phyloP scores from a whole-genome alignment of 495 filamentous ascomycete species.

The Neurospora sp. region DNA sequence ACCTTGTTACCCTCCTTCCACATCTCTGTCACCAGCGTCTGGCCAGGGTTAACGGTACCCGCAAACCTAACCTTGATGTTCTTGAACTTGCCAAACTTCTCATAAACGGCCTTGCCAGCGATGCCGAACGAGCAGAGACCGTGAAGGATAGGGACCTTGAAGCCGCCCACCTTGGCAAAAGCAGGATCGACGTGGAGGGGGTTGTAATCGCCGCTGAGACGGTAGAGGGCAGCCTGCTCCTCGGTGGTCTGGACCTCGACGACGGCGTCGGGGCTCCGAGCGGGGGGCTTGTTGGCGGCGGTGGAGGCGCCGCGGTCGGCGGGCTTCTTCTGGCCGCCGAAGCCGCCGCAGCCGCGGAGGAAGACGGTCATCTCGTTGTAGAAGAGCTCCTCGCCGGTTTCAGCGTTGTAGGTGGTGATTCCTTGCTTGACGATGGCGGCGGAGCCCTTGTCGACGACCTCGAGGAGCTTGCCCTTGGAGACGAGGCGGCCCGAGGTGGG shows the following conservation, averaged over 20 bases:
- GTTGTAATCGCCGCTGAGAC: constrained; percentile 80
- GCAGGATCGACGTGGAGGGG: constrained; percentile 92
- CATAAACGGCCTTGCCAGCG: constrained; percentile 78
- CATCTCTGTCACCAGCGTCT: constrained; percentile 95
- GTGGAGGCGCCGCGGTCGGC: constrained; percentile 69
- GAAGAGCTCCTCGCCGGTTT: constrained; percentile 84
- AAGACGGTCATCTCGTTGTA: constrained; percentile 93
- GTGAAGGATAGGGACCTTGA: constrained; percentile 91
- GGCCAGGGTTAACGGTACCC: constrained; percentile 82
- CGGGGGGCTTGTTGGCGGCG: constrained; percentile 65
- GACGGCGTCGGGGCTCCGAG: constrained; percentile 64
- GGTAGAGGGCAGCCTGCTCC: constrained; percentile 93
- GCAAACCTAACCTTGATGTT: constrained; percentile 97
- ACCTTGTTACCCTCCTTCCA: constrained; percentile 91
- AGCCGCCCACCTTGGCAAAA: constrained; percentile 91
- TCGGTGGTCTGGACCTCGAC: constrained; percentile 84
- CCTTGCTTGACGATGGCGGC: constrained; percentile 78
- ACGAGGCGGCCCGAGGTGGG: constrained; percentile 75
- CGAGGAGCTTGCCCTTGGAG: constrained; percentile 77
- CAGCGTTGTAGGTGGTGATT: constrained; percentile 65
- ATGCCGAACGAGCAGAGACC: constrained; percentile 94
- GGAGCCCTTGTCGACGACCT: constrained; percentile 91
- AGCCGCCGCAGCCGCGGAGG: constrained; percentile 85
- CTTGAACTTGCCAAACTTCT: constrained; percentile 73
- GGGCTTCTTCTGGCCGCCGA: constrained; percentile 76